phyloP scores from a whole-genome alignment of 257 asterid genomes.

The Solanum medicagineum region DNA sequence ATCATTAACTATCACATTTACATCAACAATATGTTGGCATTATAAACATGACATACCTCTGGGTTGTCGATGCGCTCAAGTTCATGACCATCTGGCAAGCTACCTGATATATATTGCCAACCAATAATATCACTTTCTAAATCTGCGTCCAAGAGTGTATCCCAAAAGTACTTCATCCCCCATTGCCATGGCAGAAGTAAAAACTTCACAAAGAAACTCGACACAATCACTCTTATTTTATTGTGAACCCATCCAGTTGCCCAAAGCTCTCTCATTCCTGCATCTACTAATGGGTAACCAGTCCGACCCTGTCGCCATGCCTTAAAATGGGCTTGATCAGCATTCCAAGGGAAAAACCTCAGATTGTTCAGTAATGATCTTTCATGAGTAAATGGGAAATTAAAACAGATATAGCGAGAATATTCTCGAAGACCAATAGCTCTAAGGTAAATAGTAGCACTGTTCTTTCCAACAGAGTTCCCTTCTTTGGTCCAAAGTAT shows the following conservation, averaged over 20 bases:
- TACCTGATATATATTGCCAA: conserved; percentile 86
- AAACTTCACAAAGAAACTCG: conserved; percentile 78
- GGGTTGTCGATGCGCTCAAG: conserved; percentile 87
- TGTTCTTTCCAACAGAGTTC: conserved; percentile 39
- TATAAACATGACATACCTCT: conserved; percentile 35
- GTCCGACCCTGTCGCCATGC: conserved; percentile 93
- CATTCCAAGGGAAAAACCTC: conserved; percentile 73
- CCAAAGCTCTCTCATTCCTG: conserved; percentile 98
- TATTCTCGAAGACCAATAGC: conserved; percentile 79
- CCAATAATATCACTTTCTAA: conserved; percentile 87
- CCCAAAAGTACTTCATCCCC: conserved; percentile 99
- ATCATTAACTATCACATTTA: not conserved
- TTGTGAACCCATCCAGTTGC: conserved; percentile 96
- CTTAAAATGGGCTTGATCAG: conserved; percentile 51
- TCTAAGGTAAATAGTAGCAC: conserved; percentile 43
- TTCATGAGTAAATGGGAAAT: conserved; percentile 83
- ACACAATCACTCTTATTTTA: conserved; percentile 65
- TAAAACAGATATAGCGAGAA: conserved; percentile 85
- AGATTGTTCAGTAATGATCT: conserved; percentile 44
- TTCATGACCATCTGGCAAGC: conserved; percentile 92
- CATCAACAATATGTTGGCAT: not conserved
- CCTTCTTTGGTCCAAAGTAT: conserved; percentile 53
- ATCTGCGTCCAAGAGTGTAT: conserved; percentile 88
- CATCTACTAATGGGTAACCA: conserved; percentile 87
- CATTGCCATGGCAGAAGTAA: conserved; percentile 90